These are phyloP conservation scores for Breynia disticha DNA, from an alignment of 441 rosid species.

Conservation along the genomic window DNA sequence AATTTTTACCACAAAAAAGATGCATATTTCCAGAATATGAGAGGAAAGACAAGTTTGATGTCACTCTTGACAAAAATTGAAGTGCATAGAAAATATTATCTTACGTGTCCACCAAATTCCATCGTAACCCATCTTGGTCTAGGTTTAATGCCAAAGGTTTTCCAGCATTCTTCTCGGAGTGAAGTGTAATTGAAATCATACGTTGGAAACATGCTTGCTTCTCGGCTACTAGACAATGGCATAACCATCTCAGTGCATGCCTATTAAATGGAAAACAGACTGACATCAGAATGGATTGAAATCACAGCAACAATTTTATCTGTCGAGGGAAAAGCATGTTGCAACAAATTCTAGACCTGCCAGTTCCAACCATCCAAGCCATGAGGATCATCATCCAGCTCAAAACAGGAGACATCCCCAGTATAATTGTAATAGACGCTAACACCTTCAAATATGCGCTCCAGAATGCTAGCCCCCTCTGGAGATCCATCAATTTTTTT, in stretches of 20 bases:
- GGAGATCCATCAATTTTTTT: slow-evolving; percentile 50
- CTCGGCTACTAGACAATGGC: slow-evolving; percentile 66
- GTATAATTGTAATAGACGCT: slow-evolving; percentile 70
- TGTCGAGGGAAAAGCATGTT: neutral
- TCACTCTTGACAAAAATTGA: neutral
- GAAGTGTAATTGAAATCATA: slow-evolving; percentile 52
- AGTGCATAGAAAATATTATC: slow-evolving; percentile 8
- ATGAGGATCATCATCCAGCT: slow-evolving; percentile 89
- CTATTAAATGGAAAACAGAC: slow-evolving; percentile 23
- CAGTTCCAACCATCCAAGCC: slow-evolving; percentile 85
- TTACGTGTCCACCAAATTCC: slow-evolving; percentile 79
- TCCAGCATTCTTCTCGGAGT: slow-evolving; percentile 52
- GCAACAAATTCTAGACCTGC: slow-evolving; percentile 41
- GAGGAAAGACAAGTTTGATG: neutral
- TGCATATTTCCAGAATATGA: neutral
- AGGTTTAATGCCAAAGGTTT: slow-evolving; percentile 44
- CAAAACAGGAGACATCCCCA: slow-evolving; percentile 54
- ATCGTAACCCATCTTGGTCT: slow-evolving; percentile 76
- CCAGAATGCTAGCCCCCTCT: slow-evolving; percentile 39
- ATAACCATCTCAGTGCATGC: slow-evolving; percentile 94
- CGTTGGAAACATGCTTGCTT: slow-evolving; percentile 56
- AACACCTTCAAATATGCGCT: slow-evolving; percentile 58
- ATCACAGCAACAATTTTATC: neutral
- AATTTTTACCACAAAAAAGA: neutral
- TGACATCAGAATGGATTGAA: neutral